Percentiles rank a stretch among this genome's conserved stretches.
These are phyloP conservation scores for Penicillium nordicum DNA, from an alignment of 2,329 filamentous ascomycete genomes.

Conservation along the genomic window DNA sequence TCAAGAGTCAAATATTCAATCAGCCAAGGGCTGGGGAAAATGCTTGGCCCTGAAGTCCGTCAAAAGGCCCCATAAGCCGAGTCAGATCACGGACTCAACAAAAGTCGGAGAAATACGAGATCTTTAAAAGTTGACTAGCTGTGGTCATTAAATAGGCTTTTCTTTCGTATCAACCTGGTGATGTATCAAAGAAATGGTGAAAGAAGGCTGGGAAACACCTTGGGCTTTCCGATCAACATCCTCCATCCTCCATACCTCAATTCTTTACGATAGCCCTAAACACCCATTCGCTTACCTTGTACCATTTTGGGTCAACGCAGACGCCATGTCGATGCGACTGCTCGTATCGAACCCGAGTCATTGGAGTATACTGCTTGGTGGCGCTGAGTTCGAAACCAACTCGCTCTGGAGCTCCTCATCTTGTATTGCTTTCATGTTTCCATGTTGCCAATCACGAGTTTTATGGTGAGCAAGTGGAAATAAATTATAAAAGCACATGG, in stretches of 20 bases:
- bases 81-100: neutral
- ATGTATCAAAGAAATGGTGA: neutral
- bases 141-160: neutral
- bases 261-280: neutral
- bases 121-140: neutral
- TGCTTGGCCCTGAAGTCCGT: neutral
- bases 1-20: neutral
- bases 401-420: neutral
- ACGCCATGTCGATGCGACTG: constrained; percentile 13
- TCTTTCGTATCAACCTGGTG: neutral
- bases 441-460: neutral
- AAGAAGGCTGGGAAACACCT: neutral
- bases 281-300: constrained; percentile 21
- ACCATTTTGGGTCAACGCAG: constrained; percentile 12
- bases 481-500: constrained; percentile 15
- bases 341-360: constrained; percentile 16
- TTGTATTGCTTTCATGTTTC: neutral
- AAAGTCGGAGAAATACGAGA: neutral
- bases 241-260: neutral
- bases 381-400: neutral
- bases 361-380: constrained; percentile 5
- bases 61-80: neutral
- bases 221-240: neutral
- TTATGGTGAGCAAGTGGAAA: constrained; percentile 6
- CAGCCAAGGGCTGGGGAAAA: neutral